Conservation (phyloP, 441 rosid species). For the Pelargonium australe region DNA sequence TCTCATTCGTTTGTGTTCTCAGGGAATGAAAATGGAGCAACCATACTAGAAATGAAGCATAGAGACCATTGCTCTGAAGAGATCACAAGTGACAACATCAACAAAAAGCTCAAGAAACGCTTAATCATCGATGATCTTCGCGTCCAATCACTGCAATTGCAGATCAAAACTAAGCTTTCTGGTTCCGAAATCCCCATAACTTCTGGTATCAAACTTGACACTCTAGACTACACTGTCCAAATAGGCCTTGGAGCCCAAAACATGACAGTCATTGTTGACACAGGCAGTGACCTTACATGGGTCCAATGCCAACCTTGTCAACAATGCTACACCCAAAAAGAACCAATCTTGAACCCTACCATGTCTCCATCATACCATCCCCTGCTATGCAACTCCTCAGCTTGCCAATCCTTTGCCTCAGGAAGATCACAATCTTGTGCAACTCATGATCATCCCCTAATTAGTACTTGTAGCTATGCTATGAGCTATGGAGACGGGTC, state of each 20-base stretch:
- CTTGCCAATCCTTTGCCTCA: slow-evolving; percentile 40
- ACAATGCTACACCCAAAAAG: slow-evolving; percentile 63
- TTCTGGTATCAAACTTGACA: slow-evolving; percentile 59
- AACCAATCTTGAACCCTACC: slow-evolving; percentile 64
- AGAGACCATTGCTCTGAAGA: slow-evolving; percentile 43
- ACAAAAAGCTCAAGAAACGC: slow-evolving; percentile 42
- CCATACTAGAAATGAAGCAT: slow-evolving; percentile 77
- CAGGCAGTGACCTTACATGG: slow-evolving; percentile 96
- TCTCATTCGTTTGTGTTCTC: slow-evolving; percentile 14
- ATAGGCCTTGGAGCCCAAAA: slow-evolving; percentile 50
- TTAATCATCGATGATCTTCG: slow-evolving; percentile 47
- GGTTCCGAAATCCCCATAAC: slow-evolving; percentile 43
- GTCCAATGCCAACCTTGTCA: slow-evolving; percentile 87
- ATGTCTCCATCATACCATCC: slow-evolving; percentile 50
- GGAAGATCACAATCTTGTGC: not conserved
- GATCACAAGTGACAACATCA: slow-evolving; percentile 33
- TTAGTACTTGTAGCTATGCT: slow-evolving; percentile 46
- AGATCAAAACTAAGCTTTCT: slow-evolving; percentile 31
- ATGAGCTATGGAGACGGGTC: slow-evolving; percentile 90
- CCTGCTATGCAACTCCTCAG: slow-evolving; percentile 54
- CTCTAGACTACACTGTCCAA: slow-evolving; percentile 69
- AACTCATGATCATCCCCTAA: too few relatives aligned
- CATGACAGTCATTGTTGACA: slow-evolving; percentile 69
- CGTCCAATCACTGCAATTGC: slow-evolving; percentile 49
- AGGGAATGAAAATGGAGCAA: slow-evolving; percentile 54